Base-by-base conservation (phyloP, 2,329 filamentous ascomycete species). In the Colletotrichum sp. region DNA sequence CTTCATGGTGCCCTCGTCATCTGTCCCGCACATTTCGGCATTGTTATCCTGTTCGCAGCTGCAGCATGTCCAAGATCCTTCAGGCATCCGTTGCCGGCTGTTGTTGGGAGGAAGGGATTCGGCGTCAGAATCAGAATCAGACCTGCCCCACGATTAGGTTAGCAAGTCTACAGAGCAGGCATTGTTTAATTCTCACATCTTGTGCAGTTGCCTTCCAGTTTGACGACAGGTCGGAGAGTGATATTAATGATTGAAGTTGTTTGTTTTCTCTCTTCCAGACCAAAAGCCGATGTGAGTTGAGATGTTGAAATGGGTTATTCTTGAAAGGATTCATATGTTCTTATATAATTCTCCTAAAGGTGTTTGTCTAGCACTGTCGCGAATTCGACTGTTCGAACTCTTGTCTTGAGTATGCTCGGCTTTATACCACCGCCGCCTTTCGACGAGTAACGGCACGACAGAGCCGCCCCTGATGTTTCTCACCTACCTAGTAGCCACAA, bases 41-140 rank as follows among this genome's bases (percentile, higher is more conserved):
- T 74, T 73, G 24, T 74, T 73, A 4, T 24, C 63, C 64, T 65
- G 34, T 10, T 34, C 21, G 7, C 71, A 74, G 9, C 60, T 13
- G n/a, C 59, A 74, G 26, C 65, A 70, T 24, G 65, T 60, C 59
- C 71, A 74, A 10, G 71, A 74, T 7, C 59, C 74, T 4, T 65
- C 43, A 12, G 65, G 57, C 65, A 76, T 70, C 7, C 32, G 60
- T 18, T 36, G 36, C 18, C n/a, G 12, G 5, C 12, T 39, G 13
- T 7, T 21, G 16, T 57, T 14, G 6, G 63, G 63, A 34, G 55
- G 63, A 9, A 72, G 63, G 9, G 59, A 34, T 32, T 70, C 57
- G 34, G 61, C 12, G 13, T 59, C 73, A 24, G 63, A 57, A 4
- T 63, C 26, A 60, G 59, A 61, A 28, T 26, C 32, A 14, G n/a